Evolutionary conservation across 169 alveolate genomes (phyloP).

Genomic region (Plasmodium vinckei): DNA sequence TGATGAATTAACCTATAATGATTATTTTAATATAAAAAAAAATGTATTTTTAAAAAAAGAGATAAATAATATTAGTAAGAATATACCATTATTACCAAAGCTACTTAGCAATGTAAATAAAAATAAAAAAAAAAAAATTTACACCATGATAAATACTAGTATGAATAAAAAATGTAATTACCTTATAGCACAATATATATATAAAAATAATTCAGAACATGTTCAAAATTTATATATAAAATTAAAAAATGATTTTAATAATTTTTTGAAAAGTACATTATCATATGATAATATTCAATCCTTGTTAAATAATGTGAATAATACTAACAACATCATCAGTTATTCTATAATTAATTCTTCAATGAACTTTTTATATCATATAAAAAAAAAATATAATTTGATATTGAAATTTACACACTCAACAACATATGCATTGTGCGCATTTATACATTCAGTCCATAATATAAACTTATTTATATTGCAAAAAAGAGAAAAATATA

Average conservation of each 20-base stretch:
- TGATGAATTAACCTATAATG: constrained; percentile 13
- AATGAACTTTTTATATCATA: constrained; percentile 35
- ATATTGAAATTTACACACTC: constrained; percentile 52
- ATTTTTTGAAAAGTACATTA: constrained; percentile 37
- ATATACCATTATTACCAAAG: constrained; percentile 66
- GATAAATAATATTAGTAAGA: constrained; percentile 9
- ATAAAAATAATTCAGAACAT: constrained; percentile 13
- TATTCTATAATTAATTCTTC: constrained; percentile 48
- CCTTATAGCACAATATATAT: constrained; percentile 22
- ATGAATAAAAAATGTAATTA: constrained; percentile 15
- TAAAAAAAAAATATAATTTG: constrained; percentile 35
- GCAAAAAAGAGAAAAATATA: constrained; percentile 9
- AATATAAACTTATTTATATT: constrained; percentile 15
- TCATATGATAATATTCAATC: constrained; percentile 21
- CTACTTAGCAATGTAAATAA: constrained; percentile 28
- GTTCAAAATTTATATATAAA: constrained; percentile 27
- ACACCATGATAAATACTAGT: background rate
- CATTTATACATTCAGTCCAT: constrained; percentile 48
- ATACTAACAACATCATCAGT: constrained; percentile 11
- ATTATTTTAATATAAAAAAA: constrained; percentile 25
- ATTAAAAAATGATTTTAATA: constrained; percentile 49
- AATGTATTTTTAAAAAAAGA: constrained; percentile 14
- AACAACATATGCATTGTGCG: constrained; percentile 9
- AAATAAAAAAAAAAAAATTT: constrained; percentile 17
- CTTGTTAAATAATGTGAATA: background rate